Base-by-base conservation (phyloP, 2,329 filamentous ascomycete genomes). In the Didymella sp. region DNA sequence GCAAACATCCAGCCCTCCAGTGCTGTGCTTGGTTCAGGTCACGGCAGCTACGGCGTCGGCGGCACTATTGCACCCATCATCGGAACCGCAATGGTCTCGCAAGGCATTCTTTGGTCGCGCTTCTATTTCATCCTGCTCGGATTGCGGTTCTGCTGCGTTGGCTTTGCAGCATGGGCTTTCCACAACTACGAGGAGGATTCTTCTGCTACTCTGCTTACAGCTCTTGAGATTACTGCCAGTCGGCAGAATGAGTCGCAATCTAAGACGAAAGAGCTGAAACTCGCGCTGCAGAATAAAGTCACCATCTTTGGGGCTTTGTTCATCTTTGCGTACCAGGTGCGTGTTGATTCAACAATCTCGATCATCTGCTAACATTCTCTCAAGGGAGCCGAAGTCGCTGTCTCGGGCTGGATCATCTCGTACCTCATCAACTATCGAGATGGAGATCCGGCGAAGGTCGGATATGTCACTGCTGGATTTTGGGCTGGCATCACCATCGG, bases 351-450 rank as follows among this genome's bases (percentile, higher is more conserved):
- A n/a, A n/a, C n/a, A n/a, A n/a, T n/a, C n/a, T n/a, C n/a, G n/a
- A n/a, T n/a, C n/a, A n/a, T n/a, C n/a, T n/a, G n/a, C n/a, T n/a
- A n/a, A n/a, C n/a, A n/a, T n/a, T n/a, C n/a, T n/a, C n/a, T n/a
- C n/a, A n/a, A 95, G 75, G 91, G 91, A 30, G 89, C 89, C 31
- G 91, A 96, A 76, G 91, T 96, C 15, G 88, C 87, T 13, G 90
- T 94, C 62, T 91, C 89, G 0, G 91, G 91, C 50, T 96, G 91
- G 92, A 88, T 94, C 45, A 92, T 94, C 60, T 92, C 89, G 2
- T 96, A 93, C 78, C 79, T 96, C 35, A 92, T 95, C 74, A 83
- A 84, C 46, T 84, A 87, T 60, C 87, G 91, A 33, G 79, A 86
- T 54, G 91, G 90, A 13, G 82, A 89, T 64, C 89, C 90, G 6